Evolutionary conservation across 768 basidiomycete genomes (phyloP).

Genomic region (Ephemerocybe angulata): DNA sequence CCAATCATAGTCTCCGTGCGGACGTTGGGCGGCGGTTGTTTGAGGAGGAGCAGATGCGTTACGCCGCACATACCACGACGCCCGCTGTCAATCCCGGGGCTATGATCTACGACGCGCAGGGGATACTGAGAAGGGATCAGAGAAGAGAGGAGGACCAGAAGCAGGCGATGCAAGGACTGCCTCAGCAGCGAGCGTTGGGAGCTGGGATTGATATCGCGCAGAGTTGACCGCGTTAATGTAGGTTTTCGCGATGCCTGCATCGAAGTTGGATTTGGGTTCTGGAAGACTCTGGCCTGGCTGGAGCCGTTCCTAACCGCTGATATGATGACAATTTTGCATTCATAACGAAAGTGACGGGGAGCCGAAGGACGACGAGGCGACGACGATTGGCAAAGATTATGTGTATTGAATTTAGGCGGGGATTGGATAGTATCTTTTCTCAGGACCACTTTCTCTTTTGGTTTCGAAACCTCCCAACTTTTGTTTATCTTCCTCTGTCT

Average conservation of each 20-base stretch:
- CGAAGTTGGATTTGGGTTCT: not conserved
- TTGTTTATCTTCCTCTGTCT: not conserved
- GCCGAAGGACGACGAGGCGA: not conserved
- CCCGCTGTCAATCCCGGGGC: not conserved
- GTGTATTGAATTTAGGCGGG: not conserved
- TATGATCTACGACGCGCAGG: conserved; percentile 10
- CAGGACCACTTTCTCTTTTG: not conserved
- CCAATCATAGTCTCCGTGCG: conserved; percentile 50
- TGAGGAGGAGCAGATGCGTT: conserved; percentile 63
- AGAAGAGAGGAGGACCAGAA: conserved; percentile 12
- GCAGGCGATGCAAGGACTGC: not conserved
- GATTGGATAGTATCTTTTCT: not conserved
- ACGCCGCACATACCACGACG: conserved; percentile 17
- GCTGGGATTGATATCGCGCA: conserved; percentile 45
- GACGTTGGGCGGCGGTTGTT: conserved; percentile 68
- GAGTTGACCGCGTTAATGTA: conserved; percentile 24
- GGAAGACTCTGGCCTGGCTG: not conserved
- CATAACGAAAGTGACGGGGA: not conserved
- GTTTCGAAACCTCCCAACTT: not conserved
- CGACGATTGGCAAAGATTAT: not conserved
- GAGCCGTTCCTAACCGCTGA: not conserved
- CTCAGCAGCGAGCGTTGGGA: conserved; percentile 24
- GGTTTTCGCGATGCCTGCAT: not conserved
- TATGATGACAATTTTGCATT: not conserved
- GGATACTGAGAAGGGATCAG: conserved; percentile 25